Evolutionary conservation across 2,329 filamentous ascomycete species (phyloP).

Genomic region (Elsinoe arachidis): DNA sequence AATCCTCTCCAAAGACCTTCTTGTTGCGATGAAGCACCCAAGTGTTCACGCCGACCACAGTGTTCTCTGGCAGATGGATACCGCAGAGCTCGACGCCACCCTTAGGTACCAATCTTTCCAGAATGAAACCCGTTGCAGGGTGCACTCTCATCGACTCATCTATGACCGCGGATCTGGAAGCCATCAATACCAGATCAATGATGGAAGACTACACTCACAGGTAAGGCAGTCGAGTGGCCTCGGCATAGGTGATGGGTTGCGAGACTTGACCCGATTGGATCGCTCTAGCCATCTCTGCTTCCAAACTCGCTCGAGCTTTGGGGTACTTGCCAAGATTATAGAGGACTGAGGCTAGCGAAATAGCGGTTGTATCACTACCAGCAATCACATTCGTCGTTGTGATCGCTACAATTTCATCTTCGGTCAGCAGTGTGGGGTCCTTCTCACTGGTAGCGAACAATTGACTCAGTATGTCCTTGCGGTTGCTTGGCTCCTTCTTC

Average conservation of each 20-base stretch:
- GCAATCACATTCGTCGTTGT: slow-evolving; percentile 25
- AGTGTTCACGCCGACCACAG: slow-evolving; percentile 14
- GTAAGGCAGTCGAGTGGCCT: slow-evolving; percentile 24
- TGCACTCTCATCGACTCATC: background rate
- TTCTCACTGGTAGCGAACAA: slow-evolving; percentile 22
- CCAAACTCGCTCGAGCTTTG: slow-evolving; percentile 26
- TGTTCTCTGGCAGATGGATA: slow-evolving; percentile 18
- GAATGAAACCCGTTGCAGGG: background rate
- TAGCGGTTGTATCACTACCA: slow-evolving; percentile 34
- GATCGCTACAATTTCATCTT: slow-evolving; percentile 24
- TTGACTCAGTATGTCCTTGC: slow-evolving; percentile 27
- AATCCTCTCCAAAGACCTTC: slow-evolving; percentile 20
- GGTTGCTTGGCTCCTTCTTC: slow-evolving; percentile 6
- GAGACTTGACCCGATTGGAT: slow-evolving; percentile 19
- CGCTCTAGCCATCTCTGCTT: slow-evolving; percentile 32
- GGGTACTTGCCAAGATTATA: slow-evolving; percentile 32
- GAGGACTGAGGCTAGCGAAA: slow-evolving; percentile 32
- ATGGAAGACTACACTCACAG: slow-evolving; percentile 10
- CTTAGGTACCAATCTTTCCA: background rate
- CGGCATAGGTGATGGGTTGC: slow-evolving; percentile 21
- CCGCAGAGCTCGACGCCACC: background rate
- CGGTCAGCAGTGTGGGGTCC: slow-evolving; percentile 19
- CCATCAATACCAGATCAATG: background rate
- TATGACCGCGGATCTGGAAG: background rate
- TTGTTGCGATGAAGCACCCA: slow-evolving; percentile 16